Base-by-base conservation (phyloP, 129 eudicot genomes). In the Apium graveolens region DNA sequence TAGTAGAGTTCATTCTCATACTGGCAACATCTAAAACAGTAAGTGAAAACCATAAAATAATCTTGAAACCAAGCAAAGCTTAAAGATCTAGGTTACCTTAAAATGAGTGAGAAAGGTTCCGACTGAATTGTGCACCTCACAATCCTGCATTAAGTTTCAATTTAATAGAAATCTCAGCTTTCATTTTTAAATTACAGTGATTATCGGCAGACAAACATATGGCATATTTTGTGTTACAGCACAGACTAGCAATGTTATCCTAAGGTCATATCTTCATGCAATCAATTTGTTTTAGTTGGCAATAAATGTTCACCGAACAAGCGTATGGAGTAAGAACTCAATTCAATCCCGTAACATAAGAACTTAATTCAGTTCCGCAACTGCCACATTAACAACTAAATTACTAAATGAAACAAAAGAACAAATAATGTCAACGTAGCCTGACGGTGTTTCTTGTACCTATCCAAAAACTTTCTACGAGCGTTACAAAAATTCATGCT, bases 361-460 rank as follows among this genome's bases (percentile, higher is more conserved):
- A 29, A 75, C 66, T 75, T 7, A 32, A 35, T 75, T 49, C 44
- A 75, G 68, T 32, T 38, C 68, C 78, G 41, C 32, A 76, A 53
- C 70, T n/a, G 38, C 57, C 27, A 20, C 26, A 31, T 10, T 21
- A 39, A 75, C 17, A 48, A 16, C 41, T 5, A 31, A 16, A 66
- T 65, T 31, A 20, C 32, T 51, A 46, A 8, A 17, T 18, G 26
- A 0, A 34, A 38, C 18, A 5, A 12, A 24, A 14, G 11, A 76
- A 34, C 11, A 55, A 76, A 35, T 37, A 51, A 24, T 60, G 32
- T 55, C 21, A 48, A 41, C 63, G 26, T 62, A 26, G 31, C 37
- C 38, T 31, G 55, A 79, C 31, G 27, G 72, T 75, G 75, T 72
- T 63, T 76, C 66, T 75, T 75, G 57, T 46, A 73, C 77, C 76